Base-by-base conservation (phyloP, 768 basidiomycete genomes). In the Guyanaporus albipodus region DNA sequence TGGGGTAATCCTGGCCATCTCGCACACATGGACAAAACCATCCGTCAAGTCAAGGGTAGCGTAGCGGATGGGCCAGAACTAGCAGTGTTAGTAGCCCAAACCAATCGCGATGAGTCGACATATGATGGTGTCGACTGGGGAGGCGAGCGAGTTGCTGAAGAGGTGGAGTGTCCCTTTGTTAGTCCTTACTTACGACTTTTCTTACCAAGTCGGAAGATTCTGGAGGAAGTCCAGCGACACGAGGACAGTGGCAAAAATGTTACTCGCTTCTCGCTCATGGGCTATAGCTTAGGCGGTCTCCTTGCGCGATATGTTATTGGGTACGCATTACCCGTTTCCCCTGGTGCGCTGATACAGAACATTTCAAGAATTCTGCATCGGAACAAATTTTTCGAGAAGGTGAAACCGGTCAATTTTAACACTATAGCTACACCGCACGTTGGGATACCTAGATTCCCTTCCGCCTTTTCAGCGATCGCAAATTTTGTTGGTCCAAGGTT, bases 91-190 rank as follows among this genome's bases (percentile, higher is more conserved):
- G 60, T 80, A 0, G 77, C 87, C 3, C 69, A 86, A 55, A 77
- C 83, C 3, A 87, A 89, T 60, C 60, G 70, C 15, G 80, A 80
- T 24, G 76, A 80, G 23, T 75, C 74, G 9, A 89, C 87, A 2
- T 91, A 90, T 55, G 89, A 91, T 53, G 88, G 89, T 1, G 78
- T 91, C 19, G 89, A 91, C 59, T 87, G 87, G 79, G 83, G 87
- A 48, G 85, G 81, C 29, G 87, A 91, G 66, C 73, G 91, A 26
- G 80, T 91, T 28, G 80, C 87, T 4, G 70, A 82, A 50, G 91
- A 93, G 79, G 89, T 88, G 41, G 28, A 72, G 17, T 4, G 15
- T 32, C 28, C 9, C 7, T 19, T 35, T 44, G 4, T 38, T 10
- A 6, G n/a, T 23, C 23, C 6, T 17, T 21, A 21, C 15, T 34